A percentile compares a stretch with the other conserved stretches of the same genome.
Evolutionary conservation across 805 yeast genomes (phyloP).

Genomic region (Wickerhamiella sorbophila): DNA sequence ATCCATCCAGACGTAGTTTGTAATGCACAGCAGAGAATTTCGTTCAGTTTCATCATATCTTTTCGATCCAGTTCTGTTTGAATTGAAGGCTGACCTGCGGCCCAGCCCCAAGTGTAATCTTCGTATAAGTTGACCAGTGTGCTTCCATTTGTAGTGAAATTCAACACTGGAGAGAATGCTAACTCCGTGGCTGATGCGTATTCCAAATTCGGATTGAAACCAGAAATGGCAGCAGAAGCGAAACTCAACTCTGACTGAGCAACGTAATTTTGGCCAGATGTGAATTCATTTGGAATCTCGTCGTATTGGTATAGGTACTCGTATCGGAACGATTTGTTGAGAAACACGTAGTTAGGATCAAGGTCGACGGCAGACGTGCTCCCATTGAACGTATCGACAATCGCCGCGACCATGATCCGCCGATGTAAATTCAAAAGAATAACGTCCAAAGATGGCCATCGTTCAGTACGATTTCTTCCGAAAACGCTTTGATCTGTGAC

Average conservation of each 20-base stretch:
- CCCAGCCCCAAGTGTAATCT: conserved; percentile 61
- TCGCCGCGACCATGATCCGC: conserved; percentile 9
- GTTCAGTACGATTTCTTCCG: not conserved
- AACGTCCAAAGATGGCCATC: conserved; percentile 15
- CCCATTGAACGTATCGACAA: conserved; percentile 1
- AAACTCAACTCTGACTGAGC: not conserved
- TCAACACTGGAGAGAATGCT: conserved; percentile 57
- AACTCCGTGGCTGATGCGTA: conserved; percentile 26
- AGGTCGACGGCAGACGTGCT: not conserved
- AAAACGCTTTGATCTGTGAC: not conserved
- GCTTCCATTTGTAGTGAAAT: conserved; percentile 22
- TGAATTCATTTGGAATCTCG: not conserved
- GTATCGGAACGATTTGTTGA: no score
- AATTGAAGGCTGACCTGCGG: conserved; percentile 35
- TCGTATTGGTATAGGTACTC: not conserved
- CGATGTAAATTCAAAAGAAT: conserved; percentile 8
- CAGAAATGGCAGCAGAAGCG: not conserved
- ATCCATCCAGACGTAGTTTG: conserved; percentile 39
- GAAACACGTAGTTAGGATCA: not conserved
- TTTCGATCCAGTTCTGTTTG: conserved; percentile 12
- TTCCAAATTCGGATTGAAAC: not conserved
- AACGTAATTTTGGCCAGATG: not conserved
- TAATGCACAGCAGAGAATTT: conserved; percentile 31
- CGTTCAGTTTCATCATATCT: conserved; percentile 8
- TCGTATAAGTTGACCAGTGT: conserved; percentile 14